Evolutionary conservation across 768 basidiomycete genomes (phyloP), one percentile per base, ranked within the genome.

Genomic region (Psilocybe subaeruginosa): DNA sequence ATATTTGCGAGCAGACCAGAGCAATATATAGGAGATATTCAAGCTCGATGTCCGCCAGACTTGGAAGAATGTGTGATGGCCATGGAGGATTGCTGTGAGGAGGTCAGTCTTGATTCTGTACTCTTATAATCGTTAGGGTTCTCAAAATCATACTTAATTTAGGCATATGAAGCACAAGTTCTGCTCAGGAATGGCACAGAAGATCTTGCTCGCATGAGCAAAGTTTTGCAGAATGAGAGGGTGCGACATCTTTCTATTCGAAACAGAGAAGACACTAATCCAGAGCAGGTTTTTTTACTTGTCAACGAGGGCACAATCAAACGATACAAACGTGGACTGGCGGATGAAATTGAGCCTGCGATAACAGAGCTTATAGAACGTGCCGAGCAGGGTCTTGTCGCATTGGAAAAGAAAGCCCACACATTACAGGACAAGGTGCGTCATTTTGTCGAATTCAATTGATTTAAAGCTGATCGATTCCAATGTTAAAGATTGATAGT

Each of bases 61-160:
- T 77, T 93, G 16, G 82, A 81, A 55, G 91, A 92, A 73, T 92
- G 91, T 68, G 91, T 93, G 3, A 76, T 82, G 65, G 87, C 88
- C 0, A 85, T 92, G 83, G 89, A 92, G 66, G 89, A 91, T 65
- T 92, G 91, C 66, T 92, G 90, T 68, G 88, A 91, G 70, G 88
- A 92, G 85, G 89, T 86, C 60, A 55, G 75, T 62, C 41, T 3
- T 47, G 30, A 49, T 3, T 51, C 23, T 23, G 23, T 49, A 8
- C 7, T 14, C 43, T 41, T 23, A 16, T 47, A 27, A 39, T 19
- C 19, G 19, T 48, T 19, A 16, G 41, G 35, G n/a, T 41, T 41
- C 19, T 58, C 48, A 27, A 43, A n/a, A 16, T 14, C 41, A 52
- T 2, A 31, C 7, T 31, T 23, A 0, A 29, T 8, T 27, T 61